A percentile compares a stretch with the other conserved stretches of the same genome.
Evolutionary conservation across 73 alveolate species (phyloP).

Genomic region (Symbiodinium natans): DNA sequence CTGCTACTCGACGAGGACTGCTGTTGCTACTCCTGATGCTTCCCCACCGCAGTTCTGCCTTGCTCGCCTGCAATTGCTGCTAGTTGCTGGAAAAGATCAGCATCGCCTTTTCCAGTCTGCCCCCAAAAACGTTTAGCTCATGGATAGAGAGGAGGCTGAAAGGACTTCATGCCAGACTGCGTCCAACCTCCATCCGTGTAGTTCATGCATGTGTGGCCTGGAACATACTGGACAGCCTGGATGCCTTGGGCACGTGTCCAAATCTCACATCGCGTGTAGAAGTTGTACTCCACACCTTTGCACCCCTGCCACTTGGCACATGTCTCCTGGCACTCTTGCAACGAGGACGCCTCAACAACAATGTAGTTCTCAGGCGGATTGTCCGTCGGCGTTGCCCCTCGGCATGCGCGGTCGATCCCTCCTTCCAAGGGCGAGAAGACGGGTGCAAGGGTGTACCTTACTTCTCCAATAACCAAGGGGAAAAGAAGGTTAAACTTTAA

Average conservation of each 20-base stretch:
- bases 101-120: too few relatives aligned
- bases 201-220: conserved; percentile 32
- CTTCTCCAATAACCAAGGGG: background rate
- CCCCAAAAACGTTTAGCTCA: too few relatives aligned
- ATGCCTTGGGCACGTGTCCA: conserved; percentile 44
- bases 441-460: background rate
- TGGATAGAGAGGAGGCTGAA: too few relatives aligned
- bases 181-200: too few relatives aligned
- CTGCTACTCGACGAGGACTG: too few relatives aligned
- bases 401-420: conserved; percentile 44
- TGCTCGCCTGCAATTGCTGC: too few relatives aligned
- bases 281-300: conserved; percentile 1
- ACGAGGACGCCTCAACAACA: conserved; percentile 19
- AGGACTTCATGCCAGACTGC: too few relatives aligned
- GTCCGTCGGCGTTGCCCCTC: conserved; percentile 27
- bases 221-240: conserved; percentile 25
- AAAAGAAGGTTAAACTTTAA: too few relatives aligned
- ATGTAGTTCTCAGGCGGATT: conserved; percentile 22
- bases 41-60: too few relatives aligned
- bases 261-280: conserved; percentile 16
- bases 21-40: too few relatives aligned
- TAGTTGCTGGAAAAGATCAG: too few relatives aligned
- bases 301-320: conserved; percentile 27
- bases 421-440: conserved; percentile 16
- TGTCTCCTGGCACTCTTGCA: conserved; percentile 8